Evolutionary conservation across 331 rosid species (phyloP).

Genomic region (Dryas integrifolia): DNA sequence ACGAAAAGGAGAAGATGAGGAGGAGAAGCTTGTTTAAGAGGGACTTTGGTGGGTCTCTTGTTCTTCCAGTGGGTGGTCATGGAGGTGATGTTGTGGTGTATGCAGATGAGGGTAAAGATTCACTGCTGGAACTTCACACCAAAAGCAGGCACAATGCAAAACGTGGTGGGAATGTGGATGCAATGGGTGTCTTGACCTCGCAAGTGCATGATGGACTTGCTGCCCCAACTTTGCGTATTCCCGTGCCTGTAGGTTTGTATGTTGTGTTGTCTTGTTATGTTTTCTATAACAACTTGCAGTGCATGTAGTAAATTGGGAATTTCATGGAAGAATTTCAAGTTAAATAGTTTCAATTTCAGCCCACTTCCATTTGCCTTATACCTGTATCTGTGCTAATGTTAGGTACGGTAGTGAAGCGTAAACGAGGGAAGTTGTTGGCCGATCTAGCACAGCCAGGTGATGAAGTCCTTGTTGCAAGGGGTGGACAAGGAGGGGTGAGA

Average conservation of each 20-base stretch:
- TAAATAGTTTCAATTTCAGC: background rate
- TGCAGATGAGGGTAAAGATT: constrained; percentile 66
- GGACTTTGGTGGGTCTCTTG: constrained; percentile 76
- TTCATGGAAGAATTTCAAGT: background rate
- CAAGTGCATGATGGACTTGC: constrained; percentile 54
- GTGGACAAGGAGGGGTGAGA: constrained; percentile 98
- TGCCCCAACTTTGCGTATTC: constrained; percentile 72
- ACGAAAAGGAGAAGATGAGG: constrained; percentile 41
- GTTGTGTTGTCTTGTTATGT: background rate
- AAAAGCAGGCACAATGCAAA: constrained; percentile 54
- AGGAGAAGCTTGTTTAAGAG: constrained; percentile 55
- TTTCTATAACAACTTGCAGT: background rate
- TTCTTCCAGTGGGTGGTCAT: constrained; percentile 76
- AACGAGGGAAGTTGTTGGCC: constrained; percentile 74
- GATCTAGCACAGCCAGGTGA: constrained; percentile 80
- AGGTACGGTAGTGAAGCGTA: constrained; percentile 92
- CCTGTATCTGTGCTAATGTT: constrained; percentile 17
- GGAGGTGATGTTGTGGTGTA: constrained; percentile 84
- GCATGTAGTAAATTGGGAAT: constrained; percentile 17
- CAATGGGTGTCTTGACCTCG: constrained; percentile 75
- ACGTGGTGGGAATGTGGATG: constrained; percentile 85
- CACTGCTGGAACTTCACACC: constrained; percentile 62
- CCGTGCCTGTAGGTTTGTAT: constrained; percentile 92
- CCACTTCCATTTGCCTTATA: background rate
- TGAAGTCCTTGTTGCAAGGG: constrained; percentile 84